Evolutionary conservation across 768 basidiomycete species (phyloP).

Genomic region (Lactarius hatsudake): DNA sequence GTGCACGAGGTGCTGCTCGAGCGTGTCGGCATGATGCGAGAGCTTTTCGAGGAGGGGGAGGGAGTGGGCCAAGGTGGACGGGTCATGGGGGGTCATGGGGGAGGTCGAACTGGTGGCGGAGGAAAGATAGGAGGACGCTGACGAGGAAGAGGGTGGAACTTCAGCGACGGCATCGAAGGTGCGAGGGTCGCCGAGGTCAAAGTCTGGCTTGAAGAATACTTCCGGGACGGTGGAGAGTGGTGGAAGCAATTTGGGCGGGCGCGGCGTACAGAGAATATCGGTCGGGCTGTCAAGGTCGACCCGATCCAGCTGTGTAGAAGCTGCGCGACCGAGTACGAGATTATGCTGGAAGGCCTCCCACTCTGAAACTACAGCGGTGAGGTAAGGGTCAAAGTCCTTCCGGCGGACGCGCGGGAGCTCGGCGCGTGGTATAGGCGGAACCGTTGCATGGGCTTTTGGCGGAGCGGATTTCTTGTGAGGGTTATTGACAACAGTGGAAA

Average conservation of each 20-base stretch:
- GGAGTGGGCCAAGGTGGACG: constrained; percentile 60
- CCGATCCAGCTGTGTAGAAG: constrained; percentile 33
- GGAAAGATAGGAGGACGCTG: constrained; percentile 5
- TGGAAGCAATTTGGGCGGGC: constrained; percentile 48
- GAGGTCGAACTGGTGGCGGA: constrained; percentile 22
- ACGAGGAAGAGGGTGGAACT: constrained; percentile 11
- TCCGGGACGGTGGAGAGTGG: constrained; percentile 72
- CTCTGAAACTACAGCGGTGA: constrained; percentile 66
- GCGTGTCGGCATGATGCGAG: constrained; percentile 87
- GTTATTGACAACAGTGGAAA: constrained; percentile 90
- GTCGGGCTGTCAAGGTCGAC: constrained; percentile 20
- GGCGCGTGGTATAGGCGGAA: constrained; percentile 69
- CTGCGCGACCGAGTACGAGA: constrained; percentile 35
- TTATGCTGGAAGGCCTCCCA: constrained; percentile 71
- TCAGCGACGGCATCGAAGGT: constrained; percentile 79
- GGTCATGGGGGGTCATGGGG: constrained; percentile 43
- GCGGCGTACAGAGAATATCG: constrained; percentile 32
- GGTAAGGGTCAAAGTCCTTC: constrained; percentile 83
- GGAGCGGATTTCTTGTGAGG: constrained; percentile 83
- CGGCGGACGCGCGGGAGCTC: constrained; percentile 77
- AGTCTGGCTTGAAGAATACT: constrained; percentile 74
- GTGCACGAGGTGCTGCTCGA: constrained; percentile 91
- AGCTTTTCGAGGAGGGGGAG: constrained; percentile 83
- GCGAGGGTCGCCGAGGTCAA: constrained; percentile 77
- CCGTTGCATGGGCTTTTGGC: constrained; percentile 79